These are phyloP conservation scores for Exutisphaerella laricina DNA, from an alignment of 2,329 filamentous ascomycete genomes.

Conservation along the genomic window DNA sequence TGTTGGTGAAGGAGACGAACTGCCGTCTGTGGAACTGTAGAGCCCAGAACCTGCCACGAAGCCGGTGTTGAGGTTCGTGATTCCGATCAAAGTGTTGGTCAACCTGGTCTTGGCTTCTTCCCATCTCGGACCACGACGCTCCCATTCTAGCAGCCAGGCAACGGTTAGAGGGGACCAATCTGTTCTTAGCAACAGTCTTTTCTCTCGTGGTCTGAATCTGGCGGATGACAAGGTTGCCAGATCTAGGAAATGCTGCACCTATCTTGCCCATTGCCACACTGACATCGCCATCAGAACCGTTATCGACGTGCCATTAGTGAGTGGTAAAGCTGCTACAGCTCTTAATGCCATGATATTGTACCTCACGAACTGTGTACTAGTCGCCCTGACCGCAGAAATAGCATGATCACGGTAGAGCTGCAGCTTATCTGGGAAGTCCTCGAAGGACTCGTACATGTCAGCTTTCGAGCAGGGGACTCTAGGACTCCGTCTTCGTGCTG, in stretches of 20 bases:
- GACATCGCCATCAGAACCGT: conserved; percentile 24
- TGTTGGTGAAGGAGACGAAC: conserved; percentile 47
- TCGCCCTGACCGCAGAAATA: too few species aligned
- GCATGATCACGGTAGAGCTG: too few species aligned
- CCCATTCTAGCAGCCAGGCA: conserved; percentile 57
- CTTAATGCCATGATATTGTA: too few species aligned
- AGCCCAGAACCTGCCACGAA: conserved; percentile 54
- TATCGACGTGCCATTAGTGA: too few species aligned
- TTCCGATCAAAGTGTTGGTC: conserved; percentile 45
- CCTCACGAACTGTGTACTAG: too few species aligned
- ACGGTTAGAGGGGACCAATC: conserved; percentile 56
- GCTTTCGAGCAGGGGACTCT: too few species aligned
- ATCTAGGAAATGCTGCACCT: conserved; percentile 32
- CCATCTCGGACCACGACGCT: conserved; percentile 51
- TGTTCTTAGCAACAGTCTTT: conserved; percentile 36
- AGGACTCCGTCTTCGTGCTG: too few species aligned
- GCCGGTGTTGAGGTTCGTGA: conserved; percentile 52
- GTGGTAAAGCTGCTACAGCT: too few species aligned
- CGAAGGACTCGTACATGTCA: too few species aligned
- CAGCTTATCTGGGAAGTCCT: too few species aligned
- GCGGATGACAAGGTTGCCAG: conserved; percentile 30
- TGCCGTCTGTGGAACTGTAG: conserved; percentile 48
- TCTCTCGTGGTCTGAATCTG: conserved; percentile 35
- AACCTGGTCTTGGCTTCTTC: conserved; percentile 50
- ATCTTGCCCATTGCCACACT: conserved; percentile 33